A percentile compares a stretch with the other conserved stretches of the same genome.
These are phyloP conservation scores for Penicillium sp. DNA, from an alignment of 2,329 filamentous ascomycete species.

Conservation along the genomic window DNA sequence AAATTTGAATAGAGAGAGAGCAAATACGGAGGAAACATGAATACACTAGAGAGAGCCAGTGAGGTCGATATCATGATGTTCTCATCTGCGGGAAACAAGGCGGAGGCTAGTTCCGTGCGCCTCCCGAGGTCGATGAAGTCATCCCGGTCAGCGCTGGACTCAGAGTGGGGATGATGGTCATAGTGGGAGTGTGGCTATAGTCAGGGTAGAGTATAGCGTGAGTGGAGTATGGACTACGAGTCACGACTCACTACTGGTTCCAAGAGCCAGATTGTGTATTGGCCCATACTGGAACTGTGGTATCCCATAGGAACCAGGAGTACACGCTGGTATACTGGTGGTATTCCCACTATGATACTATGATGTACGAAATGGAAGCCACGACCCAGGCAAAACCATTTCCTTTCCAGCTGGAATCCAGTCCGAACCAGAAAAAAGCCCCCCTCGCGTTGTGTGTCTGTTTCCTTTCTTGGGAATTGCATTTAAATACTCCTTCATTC, in stretches of 20 bases:
- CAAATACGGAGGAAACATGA: background rate
- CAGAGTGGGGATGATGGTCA: background rate
- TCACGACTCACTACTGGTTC: background rate
- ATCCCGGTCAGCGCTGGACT: conserved; percentile 9
- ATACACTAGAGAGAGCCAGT: background rate
- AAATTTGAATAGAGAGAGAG: background rate
- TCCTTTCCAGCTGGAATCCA: conserved; percentile 4
- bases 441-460: background rate
- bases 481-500: conserved; percentile 5
- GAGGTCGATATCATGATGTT: conserved; percentile 9
- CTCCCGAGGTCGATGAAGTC: conserved; percentile 26
- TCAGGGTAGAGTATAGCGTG: background rate
- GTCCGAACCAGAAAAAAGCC: background rate
- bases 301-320: no score
- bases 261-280: background rate
- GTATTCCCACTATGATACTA: background rate
- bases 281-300: no score
- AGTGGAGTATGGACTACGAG: background rate
- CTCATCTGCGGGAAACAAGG: conserved; percentile 22
- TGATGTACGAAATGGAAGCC: conserved; percentile 1
- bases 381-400: conserved; percentile 2
- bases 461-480: background rate
- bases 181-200: background rate
- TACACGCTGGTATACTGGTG: background rate
- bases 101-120: conserved; percentile 25